Evolutionary conservation across 2,329 filamentous ascomycete species (phyloP).

Genomic region (Ceratocystis variospora): DNA sequence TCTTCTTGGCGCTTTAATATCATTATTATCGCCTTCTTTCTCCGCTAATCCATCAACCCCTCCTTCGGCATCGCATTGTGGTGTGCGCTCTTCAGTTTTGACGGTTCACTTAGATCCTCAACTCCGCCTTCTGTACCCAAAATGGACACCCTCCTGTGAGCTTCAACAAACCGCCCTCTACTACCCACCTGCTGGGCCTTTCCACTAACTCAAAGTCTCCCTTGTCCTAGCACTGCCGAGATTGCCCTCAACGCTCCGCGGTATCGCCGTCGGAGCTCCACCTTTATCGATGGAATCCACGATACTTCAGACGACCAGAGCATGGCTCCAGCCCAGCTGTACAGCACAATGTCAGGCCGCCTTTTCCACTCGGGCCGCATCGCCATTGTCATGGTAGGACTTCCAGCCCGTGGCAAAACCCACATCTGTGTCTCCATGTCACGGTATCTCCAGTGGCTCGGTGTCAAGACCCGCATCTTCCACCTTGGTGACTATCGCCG

Average conservation of each 20-base stretch:
- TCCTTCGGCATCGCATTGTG: neutral
- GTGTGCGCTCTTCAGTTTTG: neutral
- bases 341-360: slow-evolving; percentile 93
- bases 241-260: slow-evolving; percentile 81
- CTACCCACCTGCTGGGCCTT: neutral
- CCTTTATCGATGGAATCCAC: slow-evolving; percentile 93
- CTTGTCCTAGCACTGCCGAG: slow-evolving; percentile 57
- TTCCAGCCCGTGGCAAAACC: slow-evolving; percentile 91
- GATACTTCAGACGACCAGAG: slow-evolving; percentile 70
- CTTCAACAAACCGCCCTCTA: neutral
- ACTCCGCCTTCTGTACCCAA: neutral
- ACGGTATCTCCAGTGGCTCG: slow-evolving; percentile 89
- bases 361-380: slow-evolving; percentile 96
- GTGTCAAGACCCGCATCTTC: slow-evolving; percentile 95
- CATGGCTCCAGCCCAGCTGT: slow-evolving; percentile 88
- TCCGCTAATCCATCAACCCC: too few species aligned
- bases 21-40: too few species aligned
- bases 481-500: slow-evolving; percentile 93
- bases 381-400: slow-evolving; percentile 89
- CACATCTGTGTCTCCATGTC: slow-evolving; percentile 94
- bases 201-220: slow-evolving; percentile 17
- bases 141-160: slow-evolving; percentile 22
- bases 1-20: too few species aligned
- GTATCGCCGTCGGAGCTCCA: slow-evolving; percentile 85
- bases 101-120: neutral